Evolutionary conservation across 768 basidiomycete species (phyloP), one percentile per base, ranked within the genome.

Genomic region (Lactifluus echinatus): DNA sequence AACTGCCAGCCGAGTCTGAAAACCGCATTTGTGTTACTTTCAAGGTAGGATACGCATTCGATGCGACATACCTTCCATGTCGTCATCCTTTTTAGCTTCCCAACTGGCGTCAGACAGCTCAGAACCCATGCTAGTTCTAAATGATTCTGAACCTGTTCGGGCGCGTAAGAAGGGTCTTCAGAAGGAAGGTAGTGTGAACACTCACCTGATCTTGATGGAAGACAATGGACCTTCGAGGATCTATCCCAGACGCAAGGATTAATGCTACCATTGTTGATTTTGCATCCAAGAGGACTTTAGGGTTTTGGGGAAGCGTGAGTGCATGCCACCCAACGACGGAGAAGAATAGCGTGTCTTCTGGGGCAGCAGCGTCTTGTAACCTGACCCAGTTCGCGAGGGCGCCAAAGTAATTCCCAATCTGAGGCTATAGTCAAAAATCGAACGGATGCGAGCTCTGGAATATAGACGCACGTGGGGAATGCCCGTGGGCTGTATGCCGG

Each of bases 311-410:
- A 24, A 98, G 74, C 2, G 93, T 97, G 65, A 97, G 76, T 11
- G 94, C 93, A 67, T 98, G 95, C 80, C 92, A 87, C 28, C 94
- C 94, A 12, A 94, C 94, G 60, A 96, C 84, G 1, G 89, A 85
- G 70, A 89, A 94, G 23, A 95, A 70, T 8, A 93, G 75, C 51
- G 76, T 72, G 66, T 91, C 87, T 10, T 79, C 73, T 1, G 77
- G 74, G 8, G 67, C 66, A 0, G 84, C 78, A 37, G 77, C 73
- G 42, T 78, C 74, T 70, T 95, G 91, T 26, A 96, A 74, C 52
- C 76, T 77, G 46, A 92, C 87, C 93, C 93, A 95, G 67, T 93
- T 93, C 19, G 80, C 79, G 28, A 96, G 74, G 0, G 94, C 93
- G 4, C 95, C 95, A 3, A 97, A 77, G 65, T 92, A 90, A 69